Base-by-base conservation (phyloP, 129 eudicot species). In the Lonicera japonica region DNA sequence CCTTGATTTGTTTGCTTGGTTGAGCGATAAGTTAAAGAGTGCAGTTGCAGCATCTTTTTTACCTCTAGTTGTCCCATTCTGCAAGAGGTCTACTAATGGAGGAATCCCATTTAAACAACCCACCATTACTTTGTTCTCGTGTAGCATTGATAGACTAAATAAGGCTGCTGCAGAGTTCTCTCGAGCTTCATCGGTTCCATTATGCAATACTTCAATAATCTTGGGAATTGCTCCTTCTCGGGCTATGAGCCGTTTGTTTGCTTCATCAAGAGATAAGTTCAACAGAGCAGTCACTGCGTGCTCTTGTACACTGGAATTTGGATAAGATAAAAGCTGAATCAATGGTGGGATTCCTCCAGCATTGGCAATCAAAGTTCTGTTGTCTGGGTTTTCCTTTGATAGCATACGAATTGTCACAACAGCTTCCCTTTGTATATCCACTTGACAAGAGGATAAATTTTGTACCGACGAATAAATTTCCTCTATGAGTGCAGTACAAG, bases 151-250 rank as follows among this genome's bases (percentile, higher is more conserved):
- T 11, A 87, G 65, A 38, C 91, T 83, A 68, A 84, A 84, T 20
- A 87, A 59, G n/a, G 95, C 77, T 5, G 91, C 91, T 20, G 95
- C 95, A 1, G 95, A 79, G 57, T 83, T 83, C 60, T 83, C 92
- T 64, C 77, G 71, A 21, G 95, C 86, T 56, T 79, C 91, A 25
- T 63, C 78, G 0, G 84, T 78, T 11, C 95, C 95, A 10, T 70
- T 73, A 52, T 70, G 71, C 36, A 87, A 72, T 58, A 79, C 83
- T 69, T 79, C 83, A 19, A 87, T 81, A 23, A 87, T 79, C 0
- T 86, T 77, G 15, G 82, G 82, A 43, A 87, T 83, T 18, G 86
- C 88, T 0, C 83, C 83, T 60, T 81, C 81, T 63, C 83, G 68
- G 45, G 87, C 83, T 55, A 83, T 81, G 18, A 83, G 77, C 38